phyloP scores from a whole-genome alignment of 2,329 filamentous ascomycete genomes.

The Trichophyton simii region DNA sequence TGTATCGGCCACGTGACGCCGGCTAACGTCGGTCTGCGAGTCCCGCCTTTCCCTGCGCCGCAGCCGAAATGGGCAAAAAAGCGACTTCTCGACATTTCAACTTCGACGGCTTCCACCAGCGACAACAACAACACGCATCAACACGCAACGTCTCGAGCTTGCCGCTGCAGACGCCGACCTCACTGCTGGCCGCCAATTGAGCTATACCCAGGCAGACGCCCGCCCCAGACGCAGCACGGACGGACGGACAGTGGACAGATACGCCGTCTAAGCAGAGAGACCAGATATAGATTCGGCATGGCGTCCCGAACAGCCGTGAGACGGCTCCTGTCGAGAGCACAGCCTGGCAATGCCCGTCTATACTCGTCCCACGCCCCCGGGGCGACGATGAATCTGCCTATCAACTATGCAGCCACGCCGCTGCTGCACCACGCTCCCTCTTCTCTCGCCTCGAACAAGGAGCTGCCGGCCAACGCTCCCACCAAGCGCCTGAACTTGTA shows the following conservation, averaged over 20 bases:
- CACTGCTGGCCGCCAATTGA: neutral
- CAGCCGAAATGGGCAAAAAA: neutral
- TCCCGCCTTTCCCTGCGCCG: neutral
- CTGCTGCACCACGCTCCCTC: slow-evolving; percentile 70
- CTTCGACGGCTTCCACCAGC: neutral
- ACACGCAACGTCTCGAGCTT: neutral
- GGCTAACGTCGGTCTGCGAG: neutral
- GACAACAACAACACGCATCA: neutral
- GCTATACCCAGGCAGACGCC: neutral
- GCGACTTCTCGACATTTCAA: neutral
- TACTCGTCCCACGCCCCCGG: slow-evolving; percentile 38
- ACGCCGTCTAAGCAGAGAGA: neutral
- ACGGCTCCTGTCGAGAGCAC: neutral
- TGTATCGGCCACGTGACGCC: neutral
- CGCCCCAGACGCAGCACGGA: neutral
- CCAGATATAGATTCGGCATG: neutral
- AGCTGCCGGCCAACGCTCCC: slow-evolving; percentile 58
- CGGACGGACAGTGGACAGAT: neutral
- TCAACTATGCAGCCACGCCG: slow-evolving; percentile 73
- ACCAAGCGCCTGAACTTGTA: slow-evolving; percentile 88
- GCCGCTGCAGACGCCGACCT: neutral
- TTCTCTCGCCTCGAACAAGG: slow-evolving; percentile 55
- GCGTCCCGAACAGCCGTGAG: neutral
- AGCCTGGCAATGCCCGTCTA: slow-evolving; percentile 14
- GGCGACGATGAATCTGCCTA: slow-evolving; percentile 61